These are phyloP conservation scores for Proteromonas lacertae DNA, from an alignment of 352 stramenopile genomes.

Conservation along the genomic window DNA sequence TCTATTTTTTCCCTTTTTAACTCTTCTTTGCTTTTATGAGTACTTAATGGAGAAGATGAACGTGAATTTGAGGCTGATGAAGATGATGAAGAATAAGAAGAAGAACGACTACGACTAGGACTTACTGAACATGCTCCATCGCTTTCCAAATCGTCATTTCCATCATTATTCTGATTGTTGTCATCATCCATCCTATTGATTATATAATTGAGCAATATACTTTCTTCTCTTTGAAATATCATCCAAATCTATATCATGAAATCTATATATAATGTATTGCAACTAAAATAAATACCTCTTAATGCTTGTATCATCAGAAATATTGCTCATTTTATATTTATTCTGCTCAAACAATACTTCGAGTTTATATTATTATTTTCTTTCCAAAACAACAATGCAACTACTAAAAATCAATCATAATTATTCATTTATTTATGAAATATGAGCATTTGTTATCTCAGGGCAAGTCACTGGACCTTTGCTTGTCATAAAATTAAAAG, in stretches of 20 bases:
- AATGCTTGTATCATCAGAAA: constrained; percentile 44
- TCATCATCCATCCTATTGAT: constrained; percentile 23
- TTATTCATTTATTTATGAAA: constrained; percentile 4
- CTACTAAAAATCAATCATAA: constrained; percentile 59
- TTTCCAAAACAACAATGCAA: constrained; percentile 51
- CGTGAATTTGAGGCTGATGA: constrained; percentile 7
- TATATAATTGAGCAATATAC: constrained; percentile 49
- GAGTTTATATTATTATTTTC: constrained; percentile 14
- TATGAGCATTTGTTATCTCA: neutral
- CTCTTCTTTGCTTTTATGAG: constrained; percentile 46
- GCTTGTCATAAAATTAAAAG: neutral
- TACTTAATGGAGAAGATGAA: constrained; percentile 34
- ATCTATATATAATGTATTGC: constrained; percentile 52
- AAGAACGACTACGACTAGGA: constrained; percentile 59
- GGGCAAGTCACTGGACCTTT: neutral
- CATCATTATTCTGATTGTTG: constrained; percentile 31
- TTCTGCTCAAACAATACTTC: constrained; percentile 59
- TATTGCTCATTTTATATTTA: constrained; percentile 61
- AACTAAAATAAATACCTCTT: constrained; percentile 26
- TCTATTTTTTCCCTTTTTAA: constrained; percentile 5
- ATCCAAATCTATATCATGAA: constrained; percentile 44
- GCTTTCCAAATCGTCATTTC: constrained; percentile 62
- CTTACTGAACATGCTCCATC: constrained; percentile 56
- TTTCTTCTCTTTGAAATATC: constrained; percentile 37
- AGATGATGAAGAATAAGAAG: constrained; percentile 17